Base-by-base conservation (phyloP, 1,284 basidiomycete genomes). In the Naganishia liquefaciens region DNA sequence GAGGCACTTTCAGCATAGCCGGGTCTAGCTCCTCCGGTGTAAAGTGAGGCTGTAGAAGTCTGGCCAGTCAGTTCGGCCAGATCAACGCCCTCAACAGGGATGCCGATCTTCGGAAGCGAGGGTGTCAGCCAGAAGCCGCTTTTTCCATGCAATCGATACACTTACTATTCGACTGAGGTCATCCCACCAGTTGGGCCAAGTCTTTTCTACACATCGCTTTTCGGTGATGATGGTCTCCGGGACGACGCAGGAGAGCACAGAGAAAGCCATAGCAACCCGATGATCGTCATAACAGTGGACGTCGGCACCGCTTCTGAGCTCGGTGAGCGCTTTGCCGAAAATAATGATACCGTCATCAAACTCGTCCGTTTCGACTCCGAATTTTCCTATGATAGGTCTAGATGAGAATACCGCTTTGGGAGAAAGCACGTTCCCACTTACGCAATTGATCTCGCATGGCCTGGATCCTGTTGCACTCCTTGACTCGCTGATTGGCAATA, bases 131-230 rank as follows among this genome's bases (percentile, higher is more conserved):
- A 42, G 39, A n/a, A n/a, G n/a, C 13, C 7, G 44, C 39, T 3
- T 11, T 49, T 61, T 33, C 21, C 1, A 19, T 9, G 21, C 13
- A 23, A 0, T 25, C 25, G 25, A 21, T 17, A 23, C 4, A 68
- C 81, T 17, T 54, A 90, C 90, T 85, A 93, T 94, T 81, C 91
- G 92, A 75, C 91, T 86, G 25, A 99, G 83, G 77, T 98, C 96
- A 75, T 99, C 96, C 93, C 95, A 99, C 91, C 94, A 99, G 76
- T 94, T 93, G 2, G 96, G 95, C 95, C 95, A 99, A 0, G 96
- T 99, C 84, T 99, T 99, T 80, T 97, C 95, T 25, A 99, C 95
- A 74, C 95, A 98, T 62, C 95, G 84, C 80, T 96, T 97, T 81
- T 99, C 95, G 75, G 97, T 93, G 43, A 99, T 82, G 67, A 93